Evolutionary conservation across 2,329 filamentous ascomycete genomes (phyloP).

Genomic region (Magnaporthales sp.): DNA sequence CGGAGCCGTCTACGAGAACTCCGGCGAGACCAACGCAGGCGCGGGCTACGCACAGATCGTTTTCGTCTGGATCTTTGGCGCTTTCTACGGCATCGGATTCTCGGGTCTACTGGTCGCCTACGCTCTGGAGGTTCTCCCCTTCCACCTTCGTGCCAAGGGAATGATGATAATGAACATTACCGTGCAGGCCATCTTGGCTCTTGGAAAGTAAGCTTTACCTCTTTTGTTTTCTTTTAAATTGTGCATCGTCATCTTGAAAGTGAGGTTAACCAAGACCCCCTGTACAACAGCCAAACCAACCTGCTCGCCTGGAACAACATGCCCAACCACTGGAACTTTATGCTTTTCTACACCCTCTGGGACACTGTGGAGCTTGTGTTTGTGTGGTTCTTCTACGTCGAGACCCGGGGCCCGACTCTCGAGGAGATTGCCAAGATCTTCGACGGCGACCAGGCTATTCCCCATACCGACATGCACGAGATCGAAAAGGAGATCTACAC

Average conservation of each 20-base stretch:
- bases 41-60: slow-evolving; percentile 46
- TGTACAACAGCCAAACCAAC: slow-evolving; percentile 45
- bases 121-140: slow-evolving; percentile 49
- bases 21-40: slow-evolving; percentile 29
- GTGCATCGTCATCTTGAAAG: neutral
- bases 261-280: neutral
- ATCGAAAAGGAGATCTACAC: slow-evolving; percentile 43
- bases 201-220: slow-evolving; percentile 7
- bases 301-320: slow-evolving; percentile 53
- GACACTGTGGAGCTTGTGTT: slow-evolving; percentile 51
- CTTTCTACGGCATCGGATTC: slow-evolving; percentile 53
- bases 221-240: slow-evolving; percentile 12
- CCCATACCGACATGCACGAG: slow-evolving; percentile 43
- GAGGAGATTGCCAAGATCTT: slow-evolving; percentile 65
- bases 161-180: slow-evolving; percentile 13
- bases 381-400: slow-evolving; percentile 59
- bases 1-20: slow-evolving; percentile 41
- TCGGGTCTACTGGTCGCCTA: slow-evolving; percentile 50
- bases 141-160: slow-evolving; percentile 47
- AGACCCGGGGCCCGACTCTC: slow-evolving; percentile 62
- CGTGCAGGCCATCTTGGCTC: slow-evolving; percentile 11
- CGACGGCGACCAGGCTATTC: slow-evolving; percentile 53
- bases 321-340: slow-evolving; percentile 54
- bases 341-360: slow-evolving; percentile 58
- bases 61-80: slow-evolving; percentile 50